Base-by-base conservation (phyloP, 129 eudicot species). In the Gnaphalium uliginosum region DNA sequence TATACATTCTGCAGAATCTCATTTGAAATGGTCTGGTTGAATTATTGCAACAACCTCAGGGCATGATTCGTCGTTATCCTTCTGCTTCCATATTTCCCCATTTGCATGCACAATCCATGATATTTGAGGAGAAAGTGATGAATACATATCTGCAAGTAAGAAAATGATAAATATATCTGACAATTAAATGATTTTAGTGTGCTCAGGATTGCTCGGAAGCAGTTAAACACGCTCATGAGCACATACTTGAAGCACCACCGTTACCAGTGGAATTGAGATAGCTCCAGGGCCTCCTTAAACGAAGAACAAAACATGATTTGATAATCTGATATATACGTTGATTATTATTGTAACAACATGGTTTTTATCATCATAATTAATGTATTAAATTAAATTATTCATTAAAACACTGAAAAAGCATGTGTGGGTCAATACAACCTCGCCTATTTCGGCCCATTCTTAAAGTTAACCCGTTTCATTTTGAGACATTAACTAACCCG, bases 11-110 rank as follows among this genome's bases (percentile, higher is more conserved):
- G 68, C 68, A 62, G 19, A 69, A 53, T 30, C 21, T 83, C 75
- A 92, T 66, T 82, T 85, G 82, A 92, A 92, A 83, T 92, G 89
- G 61, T 92, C 98, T 32, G 81, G 96, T 39, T 78, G 85, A 56
- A 92, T 86, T 25, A 87, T 79, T 14, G 90, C 93, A 58, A 92
- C 87, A 78, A 85, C 86, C 71, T 92, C 96, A 2, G 85, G 83
- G 54, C 84, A 87, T 79, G 86, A 63, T 53, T 86, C 93, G 6
- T 87, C 94, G n/a, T 88, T 85, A 21, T 88, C 98, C 57, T 82
- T 86, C 63, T 83, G 90, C 83, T 86, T 92, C 98, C 98, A 92
- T 68, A 92, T 85, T 81, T 92, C 98, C 8, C 98, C 96, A 35
- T 92, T 92, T 70, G 94, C 91, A 60, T 81, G 98, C 41, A 92